Percentiles rank a stretch among this genome's conserved stretches.
Conservation (phyloP, 2,329 filamentous ascomycete genomes). For the Aureobasidium sp. region DNA sequence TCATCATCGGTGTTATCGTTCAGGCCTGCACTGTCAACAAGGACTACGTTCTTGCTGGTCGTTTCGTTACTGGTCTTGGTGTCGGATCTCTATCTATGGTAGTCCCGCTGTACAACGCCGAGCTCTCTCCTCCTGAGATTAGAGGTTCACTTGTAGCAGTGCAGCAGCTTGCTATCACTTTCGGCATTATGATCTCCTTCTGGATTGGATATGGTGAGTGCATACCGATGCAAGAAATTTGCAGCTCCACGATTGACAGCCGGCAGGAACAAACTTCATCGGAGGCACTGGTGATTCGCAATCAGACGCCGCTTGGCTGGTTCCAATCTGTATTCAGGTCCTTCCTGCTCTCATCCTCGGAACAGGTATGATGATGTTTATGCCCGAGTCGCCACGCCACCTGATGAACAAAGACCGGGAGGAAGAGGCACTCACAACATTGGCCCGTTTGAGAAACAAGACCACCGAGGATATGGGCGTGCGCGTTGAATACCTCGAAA, state of each 20-base stretch:
- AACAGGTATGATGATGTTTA: slow-evolving; percentile 60
- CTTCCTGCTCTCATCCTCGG: slow-evolving; percentile 56
- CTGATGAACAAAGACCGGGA: slow-evolving; percentile 61
- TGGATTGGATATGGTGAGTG: slow-evolving; percentile 30
- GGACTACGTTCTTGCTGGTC: slow-evolving; percentile 55
- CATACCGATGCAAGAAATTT: no score
- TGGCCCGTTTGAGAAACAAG: slow-evolving; percentile 56
- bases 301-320: slow-evolving; percentile 61
- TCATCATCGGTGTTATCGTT: slow-evolving; percentile 52
- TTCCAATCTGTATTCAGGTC: slow-evolving; percentile 63
- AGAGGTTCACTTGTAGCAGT: slow-evolving; percentile 56
- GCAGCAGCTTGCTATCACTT: slow-evolving; percentile 51
- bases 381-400: slow-evolving; percentile 72
- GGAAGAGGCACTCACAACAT: slow-evolving; percentile 53
- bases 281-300: slow-evolving; percentile 48
- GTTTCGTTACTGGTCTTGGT: slow-evolving; percentile 60
- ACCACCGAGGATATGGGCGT: slow-evolving; percentile 56
- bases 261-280: slow-evolving; percentile 32
- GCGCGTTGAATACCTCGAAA: slow-evolving; percentile 69
- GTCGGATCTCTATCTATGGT: slow-evolving; percentile 61
- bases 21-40: slow-evolving; percentile 53
- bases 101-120: slow-evolving; percentile 39
- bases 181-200: slow-evolving; percentile 26
- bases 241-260: neutral
- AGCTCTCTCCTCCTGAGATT: slow-evolving; percentile 48